A percentile compares a stretch with the other conserved stretches of the same genome.
phyloP scores from a whole-genome alignment of 2,329 filamentous ascomycete genomes.

The Ceratocystis cubensis region DNA sequence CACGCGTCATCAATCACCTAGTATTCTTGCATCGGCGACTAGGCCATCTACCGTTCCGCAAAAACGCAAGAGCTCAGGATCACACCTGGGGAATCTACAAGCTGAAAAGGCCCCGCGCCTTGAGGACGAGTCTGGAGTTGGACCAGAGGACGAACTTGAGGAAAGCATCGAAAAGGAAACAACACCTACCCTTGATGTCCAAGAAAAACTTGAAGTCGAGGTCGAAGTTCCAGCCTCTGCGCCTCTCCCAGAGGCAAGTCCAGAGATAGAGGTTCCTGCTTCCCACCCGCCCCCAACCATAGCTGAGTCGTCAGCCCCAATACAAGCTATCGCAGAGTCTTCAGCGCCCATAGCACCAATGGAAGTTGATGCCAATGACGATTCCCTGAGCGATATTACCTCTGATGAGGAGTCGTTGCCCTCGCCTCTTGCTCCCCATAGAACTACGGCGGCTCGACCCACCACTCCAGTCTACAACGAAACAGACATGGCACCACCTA shows the following conservation, averaged over 20 bases:
- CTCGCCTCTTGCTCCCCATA: slow-evolving; percentile 29
- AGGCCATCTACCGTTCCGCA: slow-evolving; percentile 23
- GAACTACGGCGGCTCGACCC: slow-evolving; percentile 26
- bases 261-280: slow-evolving; percentile 18
- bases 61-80: slow-evolving; percentile 46
- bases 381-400: slow-evolving; percentile 26
- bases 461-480: slow-evolving; percentile 35
- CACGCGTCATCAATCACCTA: slow-evolving; percentile 24
- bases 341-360: slow-evolving; percentile 12
- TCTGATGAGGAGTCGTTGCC: slow-evolving; percentile 23
- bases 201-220: slow-evolving; percentile 6
- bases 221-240: slow-evolving; percentile 19
- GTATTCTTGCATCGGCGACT: neutral
- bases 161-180: neutral
- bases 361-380: slow-evolving; percentile 10
- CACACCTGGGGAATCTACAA: slow-evolving; percentile 30
- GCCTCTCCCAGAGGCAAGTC: neutral
- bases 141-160: slow-evolving; percentile 17
- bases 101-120: slow-evolving; percentile 30
- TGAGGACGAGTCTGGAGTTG: slow-evolving; percentile 24
- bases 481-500: slow-evolving; percentile 40
- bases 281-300: slow-evolving; percentile 16
- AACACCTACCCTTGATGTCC: neutral
- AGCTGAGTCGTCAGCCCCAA: neutral
- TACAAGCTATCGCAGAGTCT: neutral